Evolutionary conservation across 1,284 basidiomycete genomes (phyloP).

Genomic region (Pisolithus thermaeus): DNA sequence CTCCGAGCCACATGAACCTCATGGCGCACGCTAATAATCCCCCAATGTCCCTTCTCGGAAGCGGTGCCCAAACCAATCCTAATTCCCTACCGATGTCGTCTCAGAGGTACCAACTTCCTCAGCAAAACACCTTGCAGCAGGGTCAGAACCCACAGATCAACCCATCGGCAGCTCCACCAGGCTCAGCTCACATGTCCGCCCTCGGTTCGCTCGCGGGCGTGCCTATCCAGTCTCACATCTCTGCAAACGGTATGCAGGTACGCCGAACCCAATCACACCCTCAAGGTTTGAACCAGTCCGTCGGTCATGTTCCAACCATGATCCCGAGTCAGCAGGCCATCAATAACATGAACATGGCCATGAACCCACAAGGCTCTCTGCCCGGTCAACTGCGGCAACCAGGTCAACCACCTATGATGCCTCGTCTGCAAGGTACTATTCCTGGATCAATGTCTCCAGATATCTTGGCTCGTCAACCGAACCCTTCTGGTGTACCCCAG

Average conservation of each 20-base stretch:
- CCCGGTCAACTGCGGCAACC: slow-evolving; percentile 29
- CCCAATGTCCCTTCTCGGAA: slow-evolving; percentile 24
- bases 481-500: slow-evolving; percentile 33
- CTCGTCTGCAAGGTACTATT: slow-evolving; percentile 33
- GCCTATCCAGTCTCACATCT: slow-evolving; percentile 33
- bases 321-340: slow-evolving; percentile 30
- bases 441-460: slow-evolving; percentile 39
- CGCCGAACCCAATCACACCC: slow-evolving; percentile 26
- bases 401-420: slow-evolving; percentile 28
- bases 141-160: slow-evolving; percentile 36
- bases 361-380: slow-evolving; percentile 36
- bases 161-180: slow-evolving; percentile 27
- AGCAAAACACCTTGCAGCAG: slow-evolving; percentile 24
- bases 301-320: slow-evolving; percentile 33
- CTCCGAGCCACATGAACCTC: slow-evolving; percentile 26
- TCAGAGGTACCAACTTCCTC: slow-evolving; percentile 22
- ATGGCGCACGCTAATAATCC: slow-evolving; percentile 22
- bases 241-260: slow-evolving; percentile 24
- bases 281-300: slow-evolving; percentile 32
- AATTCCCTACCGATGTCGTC: slow-evolving; percentile 16
- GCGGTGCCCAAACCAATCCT: slow-evolving; percentile 16
- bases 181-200: slow-evolving; percentile 34
- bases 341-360: slow-evolving; percentile 37
- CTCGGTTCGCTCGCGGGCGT: slow-evolving; percentile 34
- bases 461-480: slow-evolving; percentile 34